Conservation (phyloP, 176 grass and related monocot species). For the Oropetium thomaeum region DNA sequence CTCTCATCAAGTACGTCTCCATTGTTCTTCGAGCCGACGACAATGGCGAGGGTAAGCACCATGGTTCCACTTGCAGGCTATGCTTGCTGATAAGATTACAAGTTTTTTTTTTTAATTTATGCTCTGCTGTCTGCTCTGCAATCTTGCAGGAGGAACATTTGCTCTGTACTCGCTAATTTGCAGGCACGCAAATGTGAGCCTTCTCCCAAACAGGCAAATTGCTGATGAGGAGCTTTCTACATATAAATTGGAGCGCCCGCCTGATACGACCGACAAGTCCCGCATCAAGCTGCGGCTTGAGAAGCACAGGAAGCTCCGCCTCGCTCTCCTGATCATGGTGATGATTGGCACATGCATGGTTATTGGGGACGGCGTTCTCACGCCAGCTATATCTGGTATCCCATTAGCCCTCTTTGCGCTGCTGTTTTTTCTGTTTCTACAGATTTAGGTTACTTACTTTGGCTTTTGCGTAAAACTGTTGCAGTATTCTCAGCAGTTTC, state of each 20-base stretch:
- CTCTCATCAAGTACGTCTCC: slow-evolving; percentile 93
- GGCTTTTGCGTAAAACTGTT: slow-evolving; percentile 19
- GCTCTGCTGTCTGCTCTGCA: neutral
- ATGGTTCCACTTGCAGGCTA: neutral
- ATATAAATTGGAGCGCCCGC: slow-evolving; percentile 71
- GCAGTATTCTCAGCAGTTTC: slow-evolving; percentile 98
- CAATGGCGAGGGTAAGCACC: slow-evolving; percentile 83
- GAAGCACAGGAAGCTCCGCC: slow-evolving; percentile 80
- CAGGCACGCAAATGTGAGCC: slow-evolving; percentile 91
- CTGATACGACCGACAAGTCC: slow-evolving; percentile 53
- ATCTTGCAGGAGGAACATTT: slow-evolving; percentile 80
- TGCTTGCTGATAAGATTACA: neutral
- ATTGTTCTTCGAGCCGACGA: slow-evolving; percentile 90
- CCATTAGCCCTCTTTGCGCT: neutral
- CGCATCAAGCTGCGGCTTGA: slow-evolving; percentile 77
- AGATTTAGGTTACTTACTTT: slow-evolving; percentile 26
- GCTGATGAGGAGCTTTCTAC: slow-evolving; percentile 95
- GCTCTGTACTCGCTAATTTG: slow-evolving; percentile 94
- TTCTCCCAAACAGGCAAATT: slow-evolving; percentile 83
- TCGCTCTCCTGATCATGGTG: slow-evolving; percentile 73
- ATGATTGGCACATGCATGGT: slow-evolving; percentile 99
- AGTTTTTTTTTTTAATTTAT: too few relatives aligned
- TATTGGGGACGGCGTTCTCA: slow-evolving; percentile 97
- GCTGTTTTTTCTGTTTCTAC: slow-evolving; percentile 21
- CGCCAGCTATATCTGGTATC: slow-evolving; percentile 88